Conservation (phyloP, 495 filamentous ascomycete genomes). For the Cercophora sp. region DNA sequence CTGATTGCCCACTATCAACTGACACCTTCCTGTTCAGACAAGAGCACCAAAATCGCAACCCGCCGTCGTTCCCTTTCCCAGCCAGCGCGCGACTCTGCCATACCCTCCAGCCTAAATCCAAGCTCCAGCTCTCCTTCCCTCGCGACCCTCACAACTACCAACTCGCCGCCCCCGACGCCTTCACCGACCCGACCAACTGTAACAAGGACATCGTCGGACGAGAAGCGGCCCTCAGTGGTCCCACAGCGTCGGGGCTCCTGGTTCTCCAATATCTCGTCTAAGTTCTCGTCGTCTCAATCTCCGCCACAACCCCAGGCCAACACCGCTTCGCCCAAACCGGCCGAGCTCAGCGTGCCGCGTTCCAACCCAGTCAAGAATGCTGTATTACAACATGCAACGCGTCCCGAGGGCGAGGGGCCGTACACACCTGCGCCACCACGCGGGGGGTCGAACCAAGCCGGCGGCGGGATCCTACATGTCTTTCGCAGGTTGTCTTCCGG, state of each 20-base stretch:
- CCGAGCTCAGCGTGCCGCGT: conserved; percentile 58
- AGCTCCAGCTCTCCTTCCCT: background rate
- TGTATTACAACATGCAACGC: conserved; percentile 47
- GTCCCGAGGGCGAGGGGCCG: conserved; percentile 51
- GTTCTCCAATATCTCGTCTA: conserved; percentile 89
- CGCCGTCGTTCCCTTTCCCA: conserved; percentile 23
- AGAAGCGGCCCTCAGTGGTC: conserved; percentile 28
- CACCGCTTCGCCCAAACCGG: conserved; percentile 44
- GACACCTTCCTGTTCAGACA: conserved; percentile 23
- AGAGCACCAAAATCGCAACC: conserved; percentile 15
- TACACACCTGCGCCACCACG: conserved; percentile 66
- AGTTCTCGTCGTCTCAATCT: conserved; percentile 85
- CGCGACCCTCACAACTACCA: background rate
- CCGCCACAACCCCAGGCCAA: conserved; percentile 40
- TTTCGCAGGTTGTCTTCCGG: conserved; percentile 77
- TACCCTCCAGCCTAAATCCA: conserved; percentile 6
- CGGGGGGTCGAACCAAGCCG: conserved; percentile 57
- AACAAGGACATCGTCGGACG: conserved; percentile 28
- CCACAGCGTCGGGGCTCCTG: conserved; percentile 69
- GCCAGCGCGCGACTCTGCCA: conserved; percentile 14
- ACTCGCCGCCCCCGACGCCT: conserved; percentile 6
- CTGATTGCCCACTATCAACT: background rate
- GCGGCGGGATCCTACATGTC: conserved; percentile 78
- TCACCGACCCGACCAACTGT: conserved; percentile 32
- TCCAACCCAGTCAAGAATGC: conserved; percentile 46